phyloP scores from a whole-genome alignment of 2,329 filamentous ascomycete species.

The Diaporthe velutina region DNA sequence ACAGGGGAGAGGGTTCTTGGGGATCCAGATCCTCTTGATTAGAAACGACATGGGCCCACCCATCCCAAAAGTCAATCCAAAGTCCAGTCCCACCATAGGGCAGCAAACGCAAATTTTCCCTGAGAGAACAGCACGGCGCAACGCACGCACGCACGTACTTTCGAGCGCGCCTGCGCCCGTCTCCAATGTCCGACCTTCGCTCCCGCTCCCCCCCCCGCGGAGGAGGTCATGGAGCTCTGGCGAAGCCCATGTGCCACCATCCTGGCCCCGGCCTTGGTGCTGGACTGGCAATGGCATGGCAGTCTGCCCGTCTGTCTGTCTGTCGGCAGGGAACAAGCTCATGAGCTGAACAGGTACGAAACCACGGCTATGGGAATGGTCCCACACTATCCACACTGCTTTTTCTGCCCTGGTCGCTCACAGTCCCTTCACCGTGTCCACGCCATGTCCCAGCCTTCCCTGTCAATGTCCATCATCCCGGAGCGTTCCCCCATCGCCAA shows the following conservation, averaged over 20 bases:
- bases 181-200: conserved; percentile 33
- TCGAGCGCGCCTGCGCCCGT: conserved; percentile 11
- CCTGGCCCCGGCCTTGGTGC: conserved; percentile 20
- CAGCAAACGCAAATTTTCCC: conserved; percentile 36
- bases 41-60: conserved; percentile 39
- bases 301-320: not conserved
- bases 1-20: conserved; percentile 39
- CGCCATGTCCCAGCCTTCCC: conserved; percentile 33
- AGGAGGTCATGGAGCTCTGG: conserved; percentile 29
- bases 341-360: conserved; percentile 33
- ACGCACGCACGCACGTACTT: conserved; percentile 25
- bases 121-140: conserved; percentile 28
- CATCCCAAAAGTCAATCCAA: conserved; percentile 36
- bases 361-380: conserved; percentile 36
- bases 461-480: conserved; percentile 40
- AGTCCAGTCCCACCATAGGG: conserved; percentile 35
- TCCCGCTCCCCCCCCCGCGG: conserved; percentile 26
- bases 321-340: conserved; percentile 33
- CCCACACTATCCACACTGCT: conserved; percentile 38
- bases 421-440: conserved; percentile 38
- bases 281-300: conserved; percentile 13
- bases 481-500: conserved; percentile 40
- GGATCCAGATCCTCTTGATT: conserved; percentile 33
- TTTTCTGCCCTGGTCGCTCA: conserved; percentile 33
- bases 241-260: conserved; percentile 25